Evolutionary conservation across 805 yeast genomes (phyloP), one percentile per base, ranked within the genome.

Genomic region (Debaryomyces castellii): DNA sequence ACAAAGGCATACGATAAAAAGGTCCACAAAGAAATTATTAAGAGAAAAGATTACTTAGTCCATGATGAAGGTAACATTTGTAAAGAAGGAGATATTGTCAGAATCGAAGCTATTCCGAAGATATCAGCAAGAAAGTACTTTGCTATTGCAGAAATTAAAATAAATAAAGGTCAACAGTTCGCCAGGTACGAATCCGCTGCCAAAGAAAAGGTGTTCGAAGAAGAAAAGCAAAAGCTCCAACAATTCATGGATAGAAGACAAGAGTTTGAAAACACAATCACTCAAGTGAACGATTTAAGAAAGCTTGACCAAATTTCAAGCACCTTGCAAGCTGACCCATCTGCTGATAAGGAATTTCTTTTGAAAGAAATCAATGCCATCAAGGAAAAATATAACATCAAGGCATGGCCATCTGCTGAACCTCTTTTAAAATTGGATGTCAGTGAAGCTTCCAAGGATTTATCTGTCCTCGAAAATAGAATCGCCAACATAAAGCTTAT

Each of bases 31-130:
- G 89, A 88, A 53, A 76, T 88, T 54, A 71, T 87, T 58, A 82
- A 79, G 58, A 81, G 90, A 71, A 87, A 86, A 58, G 95, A 89
- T 59, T 90, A 81, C 64, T 70, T 92, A 48, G 97, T 90, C 14
- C 99, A 92, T 65, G 99, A 92, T 64, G 97, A 92, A 70, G 89
- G 88, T 23, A 84, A 88, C 59, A 77, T 89, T 43, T 88, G 97
- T 56, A 85, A 90, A 62, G 96, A 90, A 64, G 99, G 99, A 38
- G 99, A 92, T 71, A 74, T 92, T 51, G 98, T 94, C 12, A 82
- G 98, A 66, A 89, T 92, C 47, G 96, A 92, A 66, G 80, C 89
- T 28, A 85, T 90, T 30, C 85, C 96, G 52, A 96, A 96, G 35
- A 67, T 90, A 35, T 84, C 96, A 14, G 80, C 91, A 14, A 76